A percentile compares a stretch with the other conserved stretches of the same genome.
These are phyloP conservation scores for Salix udensis DNA, from an alignment of 345 rosid species.

Conservation along the genomic window DNA sequence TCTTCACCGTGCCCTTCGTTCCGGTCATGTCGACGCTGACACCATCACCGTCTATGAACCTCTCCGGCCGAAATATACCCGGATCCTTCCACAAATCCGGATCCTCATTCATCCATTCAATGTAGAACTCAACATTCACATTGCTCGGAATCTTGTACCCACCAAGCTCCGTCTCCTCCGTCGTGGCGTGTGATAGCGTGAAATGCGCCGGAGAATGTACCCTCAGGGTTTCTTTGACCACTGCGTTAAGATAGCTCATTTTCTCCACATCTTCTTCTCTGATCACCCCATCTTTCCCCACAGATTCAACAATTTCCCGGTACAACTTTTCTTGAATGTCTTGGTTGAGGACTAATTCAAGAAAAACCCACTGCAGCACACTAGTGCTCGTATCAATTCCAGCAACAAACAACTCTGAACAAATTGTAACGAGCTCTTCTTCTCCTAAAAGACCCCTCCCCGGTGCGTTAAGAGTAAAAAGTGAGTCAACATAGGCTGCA, in stretches of 20 bases:
- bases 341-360: constrained; percentile 61
- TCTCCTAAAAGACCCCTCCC: constrained; percentile 53
- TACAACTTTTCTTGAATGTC: constrained; percentile 65
- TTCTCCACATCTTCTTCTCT: constrained; percentile 17
- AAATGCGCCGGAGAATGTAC: constrained; percentile 28
- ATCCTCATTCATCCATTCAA: constrained; percentile 31
- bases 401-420: constrained; percentile 79
- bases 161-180: constrained; percentile 20
- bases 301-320: constrained; percentile 50
- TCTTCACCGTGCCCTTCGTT: constrained; percentile 21
- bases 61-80: constrained; percentile 19
- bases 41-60: constrained; percentile 23
- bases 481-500: constrained; percentile 89
- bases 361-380: constrained; percentile 75
- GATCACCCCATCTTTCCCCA: constrained; percentile 35
- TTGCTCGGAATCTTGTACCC: constrained; percentile 25
- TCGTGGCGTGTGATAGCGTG: constrained; percentile 15
- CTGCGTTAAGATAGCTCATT: constrained; percentile 14
- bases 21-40: constrained; percentile 24
- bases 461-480: constrained; percentile 46
- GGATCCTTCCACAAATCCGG: constrained; percentile 24
- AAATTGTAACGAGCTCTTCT: constrained; percentile 77
- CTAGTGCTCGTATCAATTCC: constrained; percentile 94
- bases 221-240: constrained; percentile 22
- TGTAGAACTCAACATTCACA: constrained; percentile 20